Conservation (phyloP, 805 yeast species). For the Ogataea paraovalis region DNA sequence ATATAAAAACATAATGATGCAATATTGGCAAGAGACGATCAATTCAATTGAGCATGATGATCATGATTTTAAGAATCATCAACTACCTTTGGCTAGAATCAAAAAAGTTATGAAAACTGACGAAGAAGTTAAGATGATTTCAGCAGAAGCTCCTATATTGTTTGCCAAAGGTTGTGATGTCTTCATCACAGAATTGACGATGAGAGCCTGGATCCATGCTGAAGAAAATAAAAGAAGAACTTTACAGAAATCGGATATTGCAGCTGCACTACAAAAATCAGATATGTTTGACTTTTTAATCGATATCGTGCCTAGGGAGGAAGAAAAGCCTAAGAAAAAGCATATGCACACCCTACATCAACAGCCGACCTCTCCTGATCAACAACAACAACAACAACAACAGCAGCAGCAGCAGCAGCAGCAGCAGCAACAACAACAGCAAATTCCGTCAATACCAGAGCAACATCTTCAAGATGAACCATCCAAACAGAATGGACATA, state of each 20-base stretch:
- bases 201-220: conserved; percentile 99
- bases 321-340: conserved; percentile 50
- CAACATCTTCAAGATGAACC: not conserved
- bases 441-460: not conserved
- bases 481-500: not conserved
- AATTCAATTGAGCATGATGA: conserved; percentile 83
- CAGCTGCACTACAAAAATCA: conserved; percentile 88
- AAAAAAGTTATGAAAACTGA: conserved; percentile 98
- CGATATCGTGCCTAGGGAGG: conserved; percentile 93
- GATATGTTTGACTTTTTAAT: conserved; percentile 98
- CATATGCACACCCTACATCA: conserved; percentile 22
- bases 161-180: conserved; percentile 98
- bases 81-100: conserved; percentile 91
- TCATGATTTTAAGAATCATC: conserved; percentile 91
- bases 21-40: conserved; percentile 96
- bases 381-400: conserved; percentile 6
- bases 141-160: conserved; percentile 96
- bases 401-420: not conserved
- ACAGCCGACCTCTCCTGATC: conserved; percentile 10
- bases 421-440: conserved; percentile 1
- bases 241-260: conserved; percentile 88
- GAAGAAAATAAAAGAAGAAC: conserved; percentile 95
- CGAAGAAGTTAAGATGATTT: conserved; percentile 94
- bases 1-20: conserved; percentile 85
- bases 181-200: conserved; percentile 92